A percentile compares a stretch with the other conserved stretches of the same genome.
Evolutionary conservation across 306 rosid genomes (phyloP).

Genomic region (Lathyrus tuberosus): DNA sequence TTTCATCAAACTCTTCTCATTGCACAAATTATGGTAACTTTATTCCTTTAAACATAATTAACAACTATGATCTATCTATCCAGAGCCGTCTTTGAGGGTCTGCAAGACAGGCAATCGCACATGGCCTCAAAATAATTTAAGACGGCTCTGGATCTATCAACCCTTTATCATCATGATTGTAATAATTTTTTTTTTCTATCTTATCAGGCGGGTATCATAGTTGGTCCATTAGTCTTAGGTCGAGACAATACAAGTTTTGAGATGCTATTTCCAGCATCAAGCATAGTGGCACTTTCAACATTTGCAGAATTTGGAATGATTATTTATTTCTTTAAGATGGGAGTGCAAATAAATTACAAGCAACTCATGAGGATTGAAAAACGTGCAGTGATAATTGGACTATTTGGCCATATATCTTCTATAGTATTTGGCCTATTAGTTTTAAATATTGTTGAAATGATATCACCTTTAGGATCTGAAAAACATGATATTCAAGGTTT

Average conservation of each 20-base stretch:
- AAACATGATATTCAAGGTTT: background rate
- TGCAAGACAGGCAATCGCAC: too few species aligned
- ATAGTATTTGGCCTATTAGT: background rate
- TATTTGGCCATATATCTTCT: constrained; percentile 25
- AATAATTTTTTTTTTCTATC: background rate
- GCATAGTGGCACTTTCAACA: constrained; percentile 29
- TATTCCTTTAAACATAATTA: background rate
- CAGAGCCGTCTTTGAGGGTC: too few species aligned
- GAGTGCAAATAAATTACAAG: constrained; percentile 35
- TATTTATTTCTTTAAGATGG: constrained; percentile 39
- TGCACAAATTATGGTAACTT: constrained; percentile 42
- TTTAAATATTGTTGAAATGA: background rate
- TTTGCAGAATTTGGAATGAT: constrained; percentile 47
- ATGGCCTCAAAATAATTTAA: too few species aligned
- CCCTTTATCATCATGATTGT: background rate
- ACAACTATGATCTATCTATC: too few species aligned
- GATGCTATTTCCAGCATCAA: constrained; percentile 5
- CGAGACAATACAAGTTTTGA: background rate
- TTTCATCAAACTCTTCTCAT: constrained; percentile 32
- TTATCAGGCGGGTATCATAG: constrained; percentile 42
- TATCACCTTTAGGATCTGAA: background rate
- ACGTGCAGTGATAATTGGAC: constrained; percentile 24
- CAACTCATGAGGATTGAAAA: constrained; percentile 16
- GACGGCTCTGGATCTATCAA: too few species aligned
- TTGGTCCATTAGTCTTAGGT: constrained; percentile 37